Base-by-base conservation (phyloP, 2,329 filamentous ascomycete genomes). In the Fusarium chuoi region DNA sequence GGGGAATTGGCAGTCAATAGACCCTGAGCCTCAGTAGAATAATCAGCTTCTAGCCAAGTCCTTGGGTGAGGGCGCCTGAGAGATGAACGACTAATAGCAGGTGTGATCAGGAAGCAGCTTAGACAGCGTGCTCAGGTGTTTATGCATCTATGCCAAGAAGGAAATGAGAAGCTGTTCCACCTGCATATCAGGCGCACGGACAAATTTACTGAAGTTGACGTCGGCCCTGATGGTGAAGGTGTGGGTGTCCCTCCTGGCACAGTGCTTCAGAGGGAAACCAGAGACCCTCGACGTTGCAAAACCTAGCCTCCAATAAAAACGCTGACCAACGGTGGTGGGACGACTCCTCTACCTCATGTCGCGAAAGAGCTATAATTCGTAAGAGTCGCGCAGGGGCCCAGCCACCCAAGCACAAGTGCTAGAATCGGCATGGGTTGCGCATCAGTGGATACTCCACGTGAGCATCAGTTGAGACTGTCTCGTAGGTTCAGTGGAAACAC, bases 361-460 rank as follows among this genome's bases (percentile, higher is more conserved):
- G 75, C 68, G 68, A 61, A 71, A 46, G 64, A 62, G 67, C 70
- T 70, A 65, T 56, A 74, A 78, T 74, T 75, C 74, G 68, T 63
- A 66, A 65, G 52, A 54, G 71, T 74, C 44, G 70, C 65, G 76
- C 75, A 72, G 65, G 75, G 73, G 64, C 73, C 63, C 74, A 78
- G 73, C 75, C 73, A 76, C 74, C 68, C 70, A 66, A 67, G 65
- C 64, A 70, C 62, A 71, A 71, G 70, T 68, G 69, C 74, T 77
- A 74, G 72, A 76, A 77, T 73, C 70, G 62, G 66, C 73, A 78
- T 77, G 70, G 76, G 68, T 68, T 69, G 77, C 76, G 75, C 76
- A 79, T 79, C 77, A 77, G 77, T 78, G 77, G 77, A 61, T 69
- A 77, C 76, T 79, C 77, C 77, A 79, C 77, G 77, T 79, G 77